Evolutionary conservation across 2,329 filamentous ascomycete species (phyloP).

Genomic region (Pseudonectria foliicola): DNA sequence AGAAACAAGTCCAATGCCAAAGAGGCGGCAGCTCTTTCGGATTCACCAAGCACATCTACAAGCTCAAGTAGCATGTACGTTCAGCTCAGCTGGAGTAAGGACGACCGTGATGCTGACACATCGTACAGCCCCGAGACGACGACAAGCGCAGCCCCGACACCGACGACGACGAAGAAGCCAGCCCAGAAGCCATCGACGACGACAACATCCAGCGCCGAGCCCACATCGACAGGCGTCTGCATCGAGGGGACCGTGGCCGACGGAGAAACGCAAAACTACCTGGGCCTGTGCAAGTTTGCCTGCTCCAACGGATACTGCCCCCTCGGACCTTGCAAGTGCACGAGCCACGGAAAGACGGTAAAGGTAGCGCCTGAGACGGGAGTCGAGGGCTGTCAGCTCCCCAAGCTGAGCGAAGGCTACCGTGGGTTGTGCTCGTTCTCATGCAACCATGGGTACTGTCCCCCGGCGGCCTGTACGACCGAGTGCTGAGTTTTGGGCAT

Average conservation of each 20-base stretch:
- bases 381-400: constrained; percentile 2
- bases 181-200: too few species aligned
- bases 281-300: constrained; percentile 8
- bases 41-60: too few species aligned
- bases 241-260: constrained; percentile 5
- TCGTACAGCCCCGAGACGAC: too few species aligned
- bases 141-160: too few species aligned
- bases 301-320: constrained; percentile 11
- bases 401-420: constrained; percentile 3
- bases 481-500: constrained; percentile 2
- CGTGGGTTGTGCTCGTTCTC: constrained; percentile 5
- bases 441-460: constrained; percentile 9
- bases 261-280: constrained; percentile 7
- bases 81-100: too few species aligned
- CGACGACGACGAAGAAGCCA: too few species aligned
- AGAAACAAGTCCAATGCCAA: too few species aligned
- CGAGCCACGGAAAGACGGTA: not conserved
- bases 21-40: too few species aligned
- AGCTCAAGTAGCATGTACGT: too few species aligned
- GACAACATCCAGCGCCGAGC: not conserved
- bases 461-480: not conserved
- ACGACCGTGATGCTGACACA: too few species aligned
- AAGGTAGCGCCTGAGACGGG: not conserved
- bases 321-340: constrained; percentile 5
- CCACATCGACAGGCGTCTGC: constrained; percentile 4